Conservation (phyloP, 106 monocot genomes). For the Apostasia ramifera region DNA sequence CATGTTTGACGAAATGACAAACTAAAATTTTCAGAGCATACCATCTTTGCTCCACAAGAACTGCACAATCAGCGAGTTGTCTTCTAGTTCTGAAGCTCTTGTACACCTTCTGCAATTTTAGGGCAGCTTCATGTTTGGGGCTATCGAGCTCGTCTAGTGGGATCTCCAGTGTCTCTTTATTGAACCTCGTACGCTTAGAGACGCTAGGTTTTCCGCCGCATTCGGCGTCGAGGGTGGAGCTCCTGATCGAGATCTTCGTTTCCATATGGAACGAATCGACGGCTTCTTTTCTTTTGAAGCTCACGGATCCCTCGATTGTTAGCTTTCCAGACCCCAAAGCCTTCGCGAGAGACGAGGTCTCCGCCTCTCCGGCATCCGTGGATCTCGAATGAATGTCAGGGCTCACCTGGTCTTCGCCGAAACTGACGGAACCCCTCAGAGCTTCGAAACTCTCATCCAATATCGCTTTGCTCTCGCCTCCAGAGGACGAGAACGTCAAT, state of each 20-base stretch:
- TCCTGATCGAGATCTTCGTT: constrained; percentile 21
- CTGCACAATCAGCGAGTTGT: constrained; percentile 84
- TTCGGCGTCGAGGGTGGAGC: constrained; percentile 5
- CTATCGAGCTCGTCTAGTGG: not conserved
- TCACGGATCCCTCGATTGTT: constrained; percentile 47
- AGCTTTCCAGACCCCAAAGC: constrained; percentile 55
- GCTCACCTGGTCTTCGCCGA: constrained; percentile 14
- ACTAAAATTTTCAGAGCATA: not conserved
- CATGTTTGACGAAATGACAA: too few relatives aligned
- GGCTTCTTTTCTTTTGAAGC: constrained; percentile 32
- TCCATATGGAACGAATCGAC: constrained; percentile 25
- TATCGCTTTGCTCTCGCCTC: not conserved
- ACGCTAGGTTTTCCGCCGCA: not conserved
- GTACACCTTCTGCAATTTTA: constrained; percentile 89
- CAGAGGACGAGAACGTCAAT: constrained; percentile 22
- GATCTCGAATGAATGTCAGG: constrained; percentile 20
- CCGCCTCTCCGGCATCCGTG: constrained; percentile 34
- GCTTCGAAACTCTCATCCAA: constrained; percentile 30
- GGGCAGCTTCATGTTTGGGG: constrained; percentile 58
- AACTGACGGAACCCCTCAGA: constrained; percentile 18
- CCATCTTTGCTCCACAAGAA: constrained; percentile 84
- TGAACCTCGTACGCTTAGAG: constrained; percentile 13
- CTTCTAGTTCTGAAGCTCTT: constrained; percentile 83
- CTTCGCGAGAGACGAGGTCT: constrained; percentile 23
- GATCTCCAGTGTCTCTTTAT: not conserved